Percentiles rank a stretch among this genome's conserved stretches.
These are phyloP conservation scores for Stagonosporopsis cucurbitacearum DNA, from an alignment of 2,329 filamentous ascomycete species.

Conservation along the genomic window DNA sequence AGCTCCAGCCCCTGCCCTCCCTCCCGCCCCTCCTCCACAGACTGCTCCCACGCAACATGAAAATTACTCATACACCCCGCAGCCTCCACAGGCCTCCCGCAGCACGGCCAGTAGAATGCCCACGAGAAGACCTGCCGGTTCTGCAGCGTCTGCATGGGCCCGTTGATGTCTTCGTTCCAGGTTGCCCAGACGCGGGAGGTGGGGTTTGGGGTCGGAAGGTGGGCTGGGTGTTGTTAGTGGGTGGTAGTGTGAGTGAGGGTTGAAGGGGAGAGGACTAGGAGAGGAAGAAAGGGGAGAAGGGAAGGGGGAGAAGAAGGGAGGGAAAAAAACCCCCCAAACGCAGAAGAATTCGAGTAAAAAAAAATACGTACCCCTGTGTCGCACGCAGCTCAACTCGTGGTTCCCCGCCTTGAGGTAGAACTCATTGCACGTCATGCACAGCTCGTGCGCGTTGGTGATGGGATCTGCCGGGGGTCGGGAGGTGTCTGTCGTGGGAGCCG, in stretches of 20 bases:
- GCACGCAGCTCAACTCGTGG: background rate
- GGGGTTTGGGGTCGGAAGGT: background rate
- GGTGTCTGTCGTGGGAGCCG: no score
- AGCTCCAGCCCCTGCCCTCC: no score
- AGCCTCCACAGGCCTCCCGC: background rate
- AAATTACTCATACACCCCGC: background rate
- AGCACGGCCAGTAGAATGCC: background rate
- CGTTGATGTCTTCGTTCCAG: background rate
- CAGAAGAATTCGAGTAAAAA: no score
- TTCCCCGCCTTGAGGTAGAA: background rate
- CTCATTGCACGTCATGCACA: background rate
- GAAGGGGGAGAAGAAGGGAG: no score
- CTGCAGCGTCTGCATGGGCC: background rate
- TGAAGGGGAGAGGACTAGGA: no score
- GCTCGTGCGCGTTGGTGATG: background rate
- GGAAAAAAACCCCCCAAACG: no score
- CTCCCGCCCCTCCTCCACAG: background rate
- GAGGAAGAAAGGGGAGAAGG: no score
- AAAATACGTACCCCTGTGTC: background rate
- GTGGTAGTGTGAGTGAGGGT: no score
- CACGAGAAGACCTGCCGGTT: background rate
- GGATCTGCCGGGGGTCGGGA: no score
- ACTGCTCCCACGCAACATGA: background rate
- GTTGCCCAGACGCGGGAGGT: background rate
- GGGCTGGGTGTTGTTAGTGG: background rate